Conservation (phyloP, 768 basidiomycete species). For the Sarcodon sp. region DNA sequence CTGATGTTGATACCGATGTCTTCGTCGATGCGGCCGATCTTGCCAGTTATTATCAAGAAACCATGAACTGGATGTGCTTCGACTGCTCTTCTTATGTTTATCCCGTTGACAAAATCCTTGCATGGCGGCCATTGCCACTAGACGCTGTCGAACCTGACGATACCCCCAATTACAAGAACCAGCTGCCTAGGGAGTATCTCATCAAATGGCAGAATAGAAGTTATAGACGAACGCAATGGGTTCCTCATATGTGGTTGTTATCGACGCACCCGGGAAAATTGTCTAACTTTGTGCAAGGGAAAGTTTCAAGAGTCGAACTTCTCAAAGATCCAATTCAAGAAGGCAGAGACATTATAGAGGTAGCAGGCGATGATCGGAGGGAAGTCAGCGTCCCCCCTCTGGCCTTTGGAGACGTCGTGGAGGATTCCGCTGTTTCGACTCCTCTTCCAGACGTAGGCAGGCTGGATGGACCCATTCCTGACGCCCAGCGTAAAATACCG, state of each 20-base stretch:
- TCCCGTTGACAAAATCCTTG: slow-evolving; percentile 72
- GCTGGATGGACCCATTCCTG: slow-evolving; percentile 31
- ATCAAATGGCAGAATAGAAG: slow-evolving; percentile 81
- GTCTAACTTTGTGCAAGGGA: slow-evolving; percentile 56
- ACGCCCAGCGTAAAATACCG: slow-evolving; percentile 70
- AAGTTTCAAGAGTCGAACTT: slow-evolving; percentile 56
- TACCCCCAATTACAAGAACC: slow-evolving; percentile 36
- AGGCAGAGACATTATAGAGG: slow-evolving; percentile 9
- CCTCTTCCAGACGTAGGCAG: slow-evolving; percentile 20
- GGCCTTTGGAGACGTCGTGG: slow-evolving; percentile 25
- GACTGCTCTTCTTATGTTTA: slow-evolving; percentile 69
- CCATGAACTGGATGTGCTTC: slow-evolving; percentile 51
- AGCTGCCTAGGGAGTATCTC: slow-evolving; percentile 82
- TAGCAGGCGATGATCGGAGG: slow-evolving; percentile 9
- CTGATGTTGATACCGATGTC: slow-evolving; percentile 20
- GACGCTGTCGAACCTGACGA: slow-evolving; percentile 45
- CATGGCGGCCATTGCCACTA: slow-evolving; percentile 78
- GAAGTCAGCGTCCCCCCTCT: slow-evolving; percentile 17
- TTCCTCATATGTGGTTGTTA: slow-evolving; percentile 84
- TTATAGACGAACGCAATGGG: slow-evolving; percentile 76
- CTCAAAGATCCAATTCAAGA: slow-evolving; percentile 30
- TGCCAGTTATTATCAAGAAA: slow-evolving; percentile 49
- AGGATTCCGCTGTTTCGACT: slow-evolving; percentile 10
- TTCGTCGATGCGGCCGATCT: slow-evolving; percentile 23
- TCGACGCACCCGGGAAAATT: slow-evolving; percentile 54